Evolutionary conservation across 1,284 basidiomycete species (phyloP).

Genomic region (Apiotrichum akiyoshidainum): DNA sequence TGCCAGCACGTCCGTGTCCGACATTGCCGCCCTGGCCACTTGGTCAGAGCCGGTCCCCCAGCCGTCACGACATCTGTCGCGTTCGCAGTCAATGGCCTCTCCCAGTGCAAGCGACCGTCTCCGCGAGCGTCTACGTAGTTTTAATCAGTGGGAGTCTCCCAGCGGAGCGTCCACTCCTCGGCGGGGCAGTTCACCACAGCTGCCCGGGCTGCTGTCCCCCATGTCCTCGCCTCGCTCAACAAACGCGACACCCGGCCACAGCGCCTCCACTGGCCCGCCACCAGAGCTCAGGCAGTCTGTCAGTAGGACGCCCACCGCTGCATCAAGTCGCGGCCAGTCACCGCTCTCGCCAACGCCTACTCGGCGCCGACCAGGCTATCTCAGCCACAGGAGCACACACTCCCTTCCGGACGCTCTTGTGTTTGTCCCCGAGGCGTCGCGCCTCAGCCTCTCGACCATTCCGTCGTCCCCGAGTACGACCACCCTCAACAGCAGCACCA

Average conservation of each 20-base stretch:
- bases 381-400: background rate
- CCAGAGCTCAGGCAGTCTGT: slow-evolving; percentile 5
- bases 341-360: slow-evolving; percentile 19
- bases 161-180: background rate
- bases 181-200: background rate
- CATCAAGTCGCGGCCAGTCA: background rate
- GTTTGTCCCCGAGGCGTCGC: background rate
- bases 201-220: slow-evolving; percentile 2
- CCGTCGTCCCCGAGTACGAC: background rate
- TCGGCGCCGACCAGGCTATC: slow-evolving; percentile 1
- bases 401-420: slow-evolving; percentile 3
- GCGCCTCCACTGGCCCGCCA: slow-evolving; percentile 3
- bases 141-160: background rate
- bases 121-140: slow-evolving; percentile 15
- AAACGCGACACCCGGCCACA: slow-evolving; percentile 12
- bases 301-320: slow-evolving; percentile 15
- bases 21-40: slow-evolving; percentile 17
- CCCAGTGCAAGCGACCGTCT: slow-evolving; percentile 6
- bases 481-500: too few species aligned
- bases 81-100: slow-evolving; percentile 4
- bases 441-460: background rate
- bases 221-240: slow-evolving; percentile 11
- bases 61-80: background rate
- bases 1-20: slow-evolving; percentile 15
- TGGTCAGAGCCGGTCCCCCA: slow-evolving; percentile 14